Percentiles rank a stretch among this genome's conserved stretches.
Evolutionary conservation across 140 eudicot genomes (phyloP).

Genomic region (Anethum foeniculum): DNA sequence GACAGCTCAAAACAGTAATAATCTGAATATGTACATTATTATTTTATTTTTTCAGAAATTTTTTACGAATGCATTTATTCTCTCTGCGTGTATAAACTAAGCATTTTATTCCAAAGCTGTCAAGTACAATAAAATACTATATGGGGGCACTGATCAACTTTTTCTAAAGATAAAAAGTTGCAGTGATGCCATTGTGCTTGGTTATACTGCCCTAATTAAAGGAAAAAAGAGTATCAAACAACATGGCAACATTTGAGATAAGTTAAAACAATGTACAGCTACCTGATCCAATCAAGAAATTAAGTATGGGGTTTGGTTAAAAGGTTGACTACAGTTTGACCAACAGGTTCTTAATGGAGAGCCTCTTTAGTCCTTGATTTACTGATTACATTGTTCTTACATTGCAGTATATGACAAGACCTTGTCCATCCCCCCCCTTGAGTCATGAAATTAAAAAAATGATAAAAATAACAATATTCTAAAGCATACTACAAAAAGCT

Average conservation of each 20-base stretch:
- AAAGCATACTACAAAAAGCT: not conserved
- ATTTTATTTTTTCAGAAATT: no score
- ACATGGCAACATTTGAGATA: slow-evolving; percentile 6
- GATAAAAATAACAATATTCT: not conserved
- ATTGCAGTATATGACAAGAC: not conserved
- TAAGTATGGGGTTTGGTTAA: not conserved
- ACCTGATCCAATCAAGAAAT: not conserved
- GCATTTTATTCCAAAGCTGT: not conserved
- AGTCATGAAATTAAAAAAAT: not conserved
- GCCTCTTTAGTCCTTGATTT: not conserved
- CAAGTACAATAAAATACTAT: not conserved
- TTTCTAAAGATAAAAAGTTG: not conserved
- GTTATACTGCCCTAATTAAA: slow-evolving; percentile 1
- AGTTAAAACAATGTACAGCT: not conserved
- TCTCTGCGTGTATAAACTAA: not conserved
- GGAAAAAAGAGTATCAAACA: not conserved
- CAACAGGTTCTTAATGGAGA: not conserved
- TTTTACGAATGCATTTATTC: not conserved
- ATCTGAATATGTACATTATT: not conserved
- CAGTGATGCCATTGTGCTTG: not conserved
- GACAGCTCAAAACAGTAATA: not conserved
- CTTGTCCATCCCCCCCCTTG: not conserved
- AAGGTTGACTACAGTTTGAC: not conserved
- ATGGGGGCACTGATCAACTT: not conserved
- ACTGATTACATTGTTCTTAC: not conserved